phyloP scores from a whole-genome alignment of 2,329 filamentous ascomycete genomes.

The Microdochium paspali region DNA sequence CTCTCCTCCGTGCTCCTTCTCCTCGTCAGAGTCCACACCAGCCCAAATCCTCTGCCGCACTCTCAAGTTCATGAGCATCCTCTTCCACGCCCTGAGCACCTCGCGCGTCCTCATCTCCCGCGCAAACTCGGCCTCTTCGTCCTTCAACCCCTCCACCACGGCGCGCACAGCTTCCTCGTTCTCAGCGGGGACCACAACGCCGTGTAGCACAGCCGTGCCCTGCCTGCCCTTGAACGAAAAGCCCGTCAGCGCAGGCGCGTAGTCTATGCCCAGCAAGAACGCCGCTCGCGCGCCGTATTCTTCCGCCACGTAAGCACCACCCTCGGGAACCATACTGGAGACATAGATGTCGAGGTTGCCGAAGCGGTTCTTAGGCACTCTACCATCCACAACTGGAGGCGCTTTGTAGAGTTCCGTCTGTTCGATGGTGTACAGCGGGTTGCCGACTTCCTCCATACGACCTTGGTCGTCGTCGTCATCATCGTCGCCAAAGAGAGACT shows the following conservation, averaged over 20 bases:
- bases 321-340: slow-evolving; percentile 78
- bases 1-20: slow-evolving; percentile 23
- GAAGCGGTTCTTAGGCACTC: slow-evolving; percentile 82
- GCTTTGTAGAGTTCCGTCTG: slow-evolving; percentile 68
- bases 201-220: slow-evolving; percentile 74
- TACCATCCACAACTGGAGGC: slow-evolving; percentile 64
- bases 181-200: slow-evolving; percentile 67
- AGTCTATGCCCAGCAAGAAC: slow-evolving; percentile 69
- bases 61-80: slow-evolving; percentile 67
- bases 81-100: slow-evolving; percentile 61
- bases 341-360: slow-evolving; percentile 94
- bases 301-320: slow-evolving; percentile 62
- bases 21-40: slow-evolving; percentile 38
- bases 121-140: slow-evolving; percentile 55
- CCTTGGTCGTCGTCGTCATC: slow-evolving; percentile 21
- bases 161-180: slow-evolving; percentile 62
- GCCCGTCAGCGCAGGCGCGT: slow-evolving; percentile 79
- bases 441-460: slow-evolving; percentile 30
- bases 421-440: slow-evolving; percentile 48
- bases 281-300: slow-evolving; percentile 61
- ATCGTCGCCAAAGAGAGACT: slow-evolving; percentile 26
- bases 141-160: slow-evolving; percentile 57
- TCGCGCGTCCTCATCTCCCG: slow-evolving; percentile 51
- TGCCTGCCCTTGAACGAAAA: slow-evolving; percentile 81
- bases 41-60: slow-evolving; percentile 66